Percentiles rank a stretch among this genome's conserved stretches.
These are phyloP conservation scores for Stachybotrys echinatus DNA, from an alignment of 2,329 filamentous ascomycete genomes.

Conservation along the genomic window DNA sequence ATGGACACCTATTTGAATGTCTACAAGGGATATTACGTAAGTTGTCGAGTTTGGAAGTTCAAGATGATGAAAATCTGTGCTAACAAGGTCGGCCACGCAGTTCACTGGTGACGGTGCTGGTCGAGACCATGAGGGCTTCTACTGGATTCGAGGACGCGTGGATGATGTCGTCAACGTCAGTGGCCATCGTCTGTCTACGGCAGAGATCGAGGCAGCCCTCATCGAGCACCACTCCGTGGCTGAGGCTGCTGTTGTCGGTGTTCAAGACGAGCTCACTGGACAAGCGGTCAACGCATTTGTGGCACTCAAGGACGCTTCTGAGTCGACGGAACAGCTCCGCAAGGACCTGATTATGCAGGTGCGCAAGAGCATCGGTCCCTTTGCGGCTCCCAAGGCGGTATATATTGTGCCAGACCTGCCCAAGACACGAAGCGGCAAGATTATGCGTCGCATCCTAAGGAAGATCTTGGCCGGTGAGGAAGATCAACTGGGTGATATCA, in stretches of 20 bases:
- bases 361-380: conserved; percentile 94
- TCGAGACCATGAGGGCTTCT: conserved; percentile 96
- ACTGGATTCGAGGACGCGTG: conserved; percentile 98
- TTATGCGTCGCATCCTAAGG: conserved; percentile 93
- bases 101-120: conserved; percentile 93
- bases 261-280: conserved; percentile 88
- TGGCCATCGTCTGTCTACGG: conserved; percentile 91
- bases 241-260: conserved; percentile 92
- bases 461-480: conserved; percentile 98
- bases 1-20: conserved; percentile 98
- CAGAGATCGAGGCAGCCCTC: conserved; percentile 95
- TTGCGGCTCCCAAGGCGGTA: conserved; percentile 91
- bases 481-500: conserved; percentile 90
- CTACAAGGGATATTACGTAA: conserved; percentile 95
- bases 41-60: conserved; percentile 27
- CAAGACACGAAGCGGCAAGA: conserved; percentile 97
- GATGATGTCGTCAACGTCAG: conserved; percentile 98
- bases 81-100: conserved; percentile 30
- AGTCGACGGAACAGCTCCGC: conserved; percentile 71
- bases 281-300: conserved; percentile 98
- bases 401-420: conserved; percentile 89
- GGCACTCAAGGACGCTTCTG: conserved; percentile 78
- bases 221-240: conserved; percentile 87
- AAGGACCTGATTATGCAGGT: conserved; percentile 95
- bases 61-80: conserved; percentile 1